A percentile compares a stretch with the other conserved stretches of the same genome.
These are phyloP conservation scores for Solanum hybrid DNA, from an alignment of 305 asterid genomes.

Conservation along the genomic window DNA sequence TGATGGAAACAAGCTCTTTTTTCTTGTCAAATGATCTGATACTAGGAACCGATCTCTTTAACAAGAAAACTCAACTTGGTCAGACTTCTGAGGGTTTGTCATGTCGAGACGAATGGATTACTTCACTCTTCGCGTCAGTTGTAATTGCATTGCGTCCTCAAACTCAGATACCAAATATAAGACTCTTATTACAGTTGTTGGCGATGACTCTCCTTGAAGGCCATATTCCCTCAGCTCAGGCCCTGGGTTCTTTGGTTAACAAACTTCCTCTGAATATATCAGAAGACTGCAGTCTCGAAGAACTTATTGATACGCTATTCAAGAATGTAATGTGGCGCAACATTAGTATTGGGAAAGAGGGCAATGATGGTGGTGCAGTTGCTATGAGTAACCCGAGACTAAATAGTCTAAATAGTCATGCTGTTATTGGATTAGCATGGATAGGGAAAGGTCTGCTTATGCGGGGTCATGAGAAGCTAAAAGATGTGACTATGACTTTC, in stretches of 20 bases:
- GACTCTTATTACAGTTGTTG: conserved; percentile 51
- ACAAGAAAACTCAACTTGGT: conserved; percentile 27
- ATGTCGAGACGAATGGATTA: conserved; percentile 47
- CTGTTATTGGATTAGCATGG: conserved; percentile 82
- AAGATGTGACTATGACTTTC: conserved; percentile 57
- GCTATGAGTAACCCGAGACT: conserved; percentile 27
- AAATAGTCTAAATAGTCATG: conserved; percentile 32
- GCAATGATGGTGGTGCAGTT: conserved; percentile 6
- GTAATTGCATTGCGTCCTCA: conserved; percentile 68
- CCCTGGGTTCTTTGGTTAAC: conserved; percentile 88
- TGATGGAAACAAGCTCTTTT: conserved; percentile 37
- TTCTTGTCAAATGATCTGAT: conserved; percentile 20
- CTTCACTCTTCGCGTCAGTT: conserved; percentile 70
- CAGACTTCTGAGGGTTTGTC: conserved; percentile 21
- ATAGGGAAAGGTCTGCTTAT: conserved; percentile 85
- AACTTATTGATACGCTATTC: conserved; percentile 50
- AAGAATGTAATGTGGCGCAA: conserved; percentile 27
- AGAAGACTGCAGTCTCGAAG: conserved; percentile 35
- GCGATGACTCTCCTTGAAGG: conserved; percentile 45
- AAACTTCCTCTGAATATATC: conserved; percentile 48
- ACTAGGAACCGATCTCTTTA: conserved; percentile 20
- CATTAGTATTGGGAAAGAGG: conserved; percentile 6
- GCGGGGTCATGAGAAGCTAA: conserved; percentile 91
- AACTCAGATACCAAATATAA: conserved; percentile 48
- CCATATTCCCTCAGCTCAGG: conserved; percentile 85